Conservation (phyloP, 768 basidiomycete genomes). For the Mycena alexandri region DNA sequence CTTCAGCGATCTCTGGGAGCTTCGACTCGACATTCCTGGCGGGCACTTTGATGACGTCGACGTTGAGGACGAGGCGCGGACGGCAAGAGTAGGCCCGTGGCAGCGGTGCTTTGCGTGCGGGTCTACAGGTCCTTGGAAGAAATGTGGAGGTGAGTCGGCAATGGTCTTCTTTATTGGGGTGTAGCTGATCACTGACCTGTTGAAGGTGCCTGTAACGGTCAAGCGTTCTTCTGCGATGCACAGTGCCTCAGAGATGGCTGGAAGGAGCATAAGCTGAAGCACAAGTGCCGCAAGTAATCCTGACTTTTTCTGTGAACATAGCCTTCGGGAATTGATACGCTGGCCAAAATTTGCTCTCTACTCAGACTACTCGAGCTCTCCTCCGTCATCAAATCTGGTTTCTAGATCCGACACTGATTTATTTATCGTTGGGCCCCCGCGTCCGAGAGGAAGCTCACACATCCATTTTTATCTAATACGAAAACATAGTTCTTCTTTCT, state of each 20-base stretch:
- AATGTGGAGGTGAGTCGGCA: conserved; percentile 52
- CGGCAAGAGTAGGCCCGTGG: conserved; percentile 55
- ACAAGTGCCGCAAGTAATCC: conserved; percentile 40
- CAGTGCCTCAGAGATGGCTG: conserved; percentile 47
- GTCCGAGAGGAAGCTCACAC: too few relatives aligned
- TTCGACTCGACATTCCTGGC: conserved; percentile 53
- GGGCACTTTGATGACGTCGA: conserved; percentile 53
- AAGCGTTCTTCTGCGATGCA: conserved; percentile 46
- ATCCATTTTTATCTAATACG: too few relatives aligned
- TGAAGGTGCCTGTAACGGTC: conserved; percentile 44
- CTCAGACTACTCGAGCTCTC: too few relatives aligned
- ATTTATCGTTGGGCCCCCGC: too few relatives aligned
- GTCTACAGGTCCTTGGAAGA: conserved; percentile 53
- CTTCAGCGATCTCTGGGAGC: conserved; percentile 56
- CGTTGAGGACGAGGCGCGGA: conserved; percentile 52
- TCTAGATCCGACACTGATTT: too few relatives aligned
- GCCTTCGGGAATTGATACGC: too few relatives aligned
- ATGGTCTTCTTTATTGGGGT: neutral
- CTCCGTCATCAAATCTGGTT: too few relatives aligned
- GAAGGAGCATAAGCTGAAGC: conserved; percentile 48
- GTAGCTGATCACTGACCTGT: neutral
- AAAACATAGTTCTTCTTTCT: too few relatives aligned
- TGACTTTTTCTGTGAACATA: too few relatives aligned
- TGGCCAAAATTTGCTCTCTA: too few relatives aligned
- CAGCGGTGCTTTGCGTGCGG: conserved; percentile 57